Evolutionary conservation across 2,329 filamentous ascomycete species (phyloP), one percentile per base, ranked within the genome.

Genomic region (Harringtonia aguacate): DNA sequence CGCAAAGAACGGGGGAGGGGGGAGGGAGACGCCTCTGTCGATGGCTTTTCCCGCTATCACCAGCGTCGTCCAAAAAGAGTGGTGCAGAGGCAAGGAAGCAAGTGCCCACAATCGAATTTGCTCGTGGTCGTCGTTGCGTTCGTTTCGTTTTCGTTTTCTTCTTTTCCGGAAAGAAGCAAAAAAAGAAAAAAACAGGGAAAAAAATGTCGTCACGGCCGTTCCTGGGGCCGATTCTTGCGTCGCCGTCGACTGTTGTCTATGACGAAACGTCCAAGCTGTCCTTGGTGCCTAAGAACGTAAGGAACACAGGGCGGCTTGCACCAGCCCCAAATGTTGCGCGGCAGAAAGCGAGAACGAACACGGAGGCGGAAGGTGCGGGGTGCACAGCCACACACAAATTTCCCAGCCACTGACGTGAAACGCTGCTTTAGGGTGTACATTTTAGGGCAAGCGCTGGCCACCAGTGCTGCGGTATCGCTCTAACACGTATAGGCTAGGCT

Each of bases 311-410:
- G 24, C 6, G 6, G 24, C 30, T 18, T 17, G 27, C 20, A 28
- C n/a, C 33, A 34, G 14, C 17, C 18, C 10, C 35, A 24, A 31
- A 29, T n/a, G n/a, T 27, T 9, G 21, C 9, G 22, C 34, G n/a
- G 27, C 34, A 43, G 18, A 27, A 36, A 36, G 22, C 14, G 6
- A 10, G 18, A 36, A 22, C 30, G 28, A n/a, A 13, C 5, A 29
- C 31, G 34, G 33, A 43, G 37, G 36, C n/a, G n/a, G n/a, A n/a
- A n/a, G n/a, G n/a, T n/a, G 41, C 41, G 41, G 41, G 41, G 41
- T 43, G 41, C 41, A 43, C 41, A 36, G 41, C 41, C 41, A 43
- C 41, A 9, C 9, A 34, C 17, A 21, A 18, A 8, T 31, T 35
- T 21, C 40, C 22, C 22, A 33, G 40, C 40, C 40, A 42, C 40